phyloP scores from a whole-genome alignment of 768 basidiomycete genomes.

The Dentipellis sp. region DNA sequence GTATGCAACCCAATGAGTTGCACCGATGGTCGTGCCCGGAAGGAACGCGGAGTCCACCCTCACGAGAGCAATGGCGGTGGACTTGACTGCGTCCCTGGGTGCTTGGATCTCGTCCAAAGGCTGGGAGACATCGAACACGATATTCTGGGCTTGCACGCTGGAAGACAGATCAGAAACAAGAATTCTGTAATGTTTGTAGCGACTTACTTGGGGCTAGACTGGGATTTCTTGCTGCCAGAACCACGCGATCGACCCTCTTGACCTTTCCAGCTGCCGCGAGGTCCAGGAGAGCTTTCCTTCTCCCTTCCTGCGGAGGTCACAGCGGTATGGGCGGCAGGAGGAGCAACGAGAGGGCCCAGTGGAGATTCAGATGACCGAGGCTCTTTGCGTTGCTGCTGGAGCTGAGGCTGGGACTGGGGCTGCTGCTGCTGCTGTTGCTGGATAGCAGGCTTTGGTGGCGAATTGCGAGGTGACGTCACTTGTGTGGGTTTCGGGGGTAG shows the following conservation, averaged over 20 bases:
- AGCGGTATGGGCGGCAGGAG: conserved; percentile 25
- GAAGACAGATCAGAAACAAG: not conserved
- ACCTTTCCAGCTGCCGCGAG: conserved; percentile 34
- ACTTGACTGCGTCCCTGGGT: conserved; percentile 67
- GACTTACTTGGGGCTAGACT: conserved; percentile 49
- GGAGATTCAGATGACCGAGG: conserved; percentile 44
- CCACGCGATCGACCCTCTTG: conserved; percentile 29
- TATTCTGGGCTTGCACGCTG: conserved; percentile 57
- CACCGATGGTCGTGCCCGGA: conserved; percentile 82
- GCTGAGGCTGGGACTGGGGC: too few species aligned
- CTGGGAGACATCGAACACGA: conserved; percentile 70
- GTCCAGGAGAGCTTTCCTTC: conserved; percentile 65
- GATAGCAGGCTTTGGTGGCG: conserved; percentile 53
- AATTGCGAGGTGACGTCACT: conserved; percentile 46
- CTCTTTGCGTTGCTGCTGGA: conserved; percentile 28
- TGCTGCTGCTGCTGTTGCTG: conserved; percentile 22
- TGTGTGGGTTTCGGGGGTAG: conserved; percentile 50
- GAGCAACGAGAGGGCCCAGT: conserved; percentile 22
- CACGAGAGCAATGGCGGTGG: conserved; percentile 85
- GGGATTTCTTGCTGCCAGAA: conserved; percentile 36
- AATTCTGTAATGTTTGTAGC: not conserved
- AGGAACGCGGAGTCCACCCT: conserved; percentile 79
- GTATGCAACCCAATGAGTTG: conserved; percentile 88
- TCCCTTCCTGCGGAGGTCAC: conserved; percentile 32
- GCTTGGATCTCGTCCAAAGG: conserved; percentile 69